Evolutionary conservation across 2,329 filamentous ascomycete species (phyloP).

Genomic region (Ophiosphaerella herpotricha): DNA sequence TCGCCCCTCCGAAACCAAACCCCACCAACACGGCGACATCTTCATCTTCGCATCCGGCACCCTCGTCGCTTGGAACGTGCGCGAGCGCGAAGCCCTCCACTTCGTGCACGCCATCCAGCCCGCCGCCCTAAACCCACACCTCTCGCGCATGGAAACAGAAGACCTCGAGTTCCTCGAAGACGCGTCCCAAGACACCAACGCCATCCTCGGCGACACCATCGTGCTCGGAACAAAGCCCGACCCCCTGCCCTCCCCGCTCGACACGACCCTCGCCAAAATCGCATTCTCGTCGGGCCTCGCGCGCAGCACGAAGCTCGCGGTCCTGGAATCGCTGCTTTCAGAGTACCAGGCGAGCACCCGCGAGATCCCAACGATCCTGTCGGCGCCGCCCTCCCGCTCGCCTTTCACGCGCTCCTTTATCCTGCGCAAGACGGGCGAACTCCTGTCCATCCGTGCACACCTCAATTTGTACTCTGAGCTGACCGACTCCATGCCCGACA

Average conservation of each 20-base stretch:
- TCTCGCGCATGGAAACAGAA: slow-evolving; percentile 77
- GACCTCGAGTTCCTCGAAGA: slow-evolving; percentile 88
- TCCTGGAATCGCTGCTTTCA: slow-evolving; percentile 80
- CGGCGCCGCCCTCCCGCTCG: slow-evolving; percentile 61
- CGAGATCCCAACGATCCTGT: slow-evolving; percentile 77
- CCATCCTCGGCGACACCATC: slow-evolving; percentile 85
- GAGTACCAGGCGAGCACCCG: slow-evolving; percentile 87
- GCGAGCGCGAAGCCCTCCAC: slow-evolving; percentile 67
- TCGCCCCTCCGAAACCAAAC: slow-evolving; percentile 45
- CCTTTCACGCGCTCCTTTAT: slow-evolving; percentile 75
- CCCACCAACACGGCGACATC: slow-evolving; percentile 72
- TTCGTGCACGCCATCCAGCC: slow-evolving; percentile 68
- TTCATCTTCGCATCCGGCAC: slow-evolving; percentile 97
- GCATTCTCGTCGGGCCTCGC: slow-evolving; percentile 95
- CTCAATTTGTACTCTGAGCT: slow-evolving; percentile 97
- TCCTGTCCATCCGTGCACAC: slow-evolving; percentile 86
- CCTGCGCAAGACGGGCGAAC: slow-evolving; percentile 88
- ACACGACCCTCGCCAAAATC: slow-evolving; percentile 84
- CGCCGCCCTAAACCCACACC: slow-evolving; percentile 73
- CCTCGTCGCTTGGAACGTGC: slow-evolving; percentile 88
- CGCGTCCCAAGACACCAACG: slow-evolving; percentile 70
- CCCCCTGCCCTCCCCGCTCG: slow-evolving; percentile 36
- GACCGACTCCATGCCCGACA: slow-evolving; percentile 90
- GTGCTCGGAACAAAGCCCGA: slow-evolving; percentile 75
- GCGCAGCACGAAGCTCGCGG: slow-evolving; percentile 88